These are phyloP conservation scores for Trichoderma gamsii DNA, from an alignment of 495 filamentous ascomycete species.

Conservation along the genomic window DNA sequence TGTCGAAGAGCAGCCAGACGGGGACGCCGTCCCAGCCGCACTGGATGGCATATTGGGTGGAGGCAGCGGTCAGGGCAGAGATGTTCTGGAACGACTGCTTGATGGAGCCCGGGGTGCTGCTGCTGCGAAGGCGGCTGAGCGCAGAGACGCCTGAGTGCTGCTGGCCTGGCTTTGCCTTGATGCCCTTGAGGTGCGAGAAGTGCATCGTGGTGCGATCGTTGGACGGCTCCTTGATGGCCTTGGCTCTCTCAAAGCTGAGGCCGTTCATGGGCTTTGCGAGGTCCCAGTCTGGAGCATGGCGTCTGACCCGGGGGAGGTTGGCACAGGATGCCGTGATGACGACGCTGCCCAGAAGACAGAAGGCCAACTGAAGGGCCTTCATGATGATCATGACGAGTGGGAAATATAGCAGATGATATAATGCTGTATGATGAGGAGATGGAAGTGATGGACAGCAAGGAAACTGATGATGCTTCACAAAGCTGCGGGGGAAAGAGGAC, in stretches of 20 bases:
- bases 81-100: constrained; percentile 32
- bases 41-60: constrained; percentile 34
- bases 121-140: neutral
- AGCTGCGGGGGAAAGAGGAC: neutral
- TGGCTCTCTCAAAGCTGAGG: neutral
- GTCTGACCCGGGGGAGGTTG: neutral
- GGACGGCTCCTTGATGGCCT: neutral
- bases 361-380: neutral
- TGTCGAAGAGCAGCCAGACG: constrained; percentile 49
- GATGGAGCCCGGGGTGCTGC: neutral
- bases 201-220: neutral
- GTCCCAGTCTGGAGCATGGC: constrained; percentile 5
- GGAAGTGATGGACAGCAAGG: neutral
- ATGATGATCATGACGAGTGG: neutral
- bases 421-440: neutral
- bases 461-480: neutral
- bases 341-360: neutral
- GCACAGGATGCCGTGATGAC: neutral
- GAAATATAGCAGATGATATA: neutral
- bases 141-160: constrained; percentile 6
- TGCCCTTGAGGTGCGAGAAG: constrained; percentile 14
- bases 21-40: constrained; percentile 27
- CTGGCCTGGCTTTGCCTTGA: constrained; percentile 3
- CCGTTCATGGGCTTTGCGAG: constrained; percentile 14
- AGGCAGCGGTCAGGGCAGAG: constrained; percentile 30